Evolutionary conservation across 2,329 filamentous ascomycete genomes (phyloP), one percentile per base, ranked within the genome.

Genomic region (Elsinoe ampelina): DNA sequence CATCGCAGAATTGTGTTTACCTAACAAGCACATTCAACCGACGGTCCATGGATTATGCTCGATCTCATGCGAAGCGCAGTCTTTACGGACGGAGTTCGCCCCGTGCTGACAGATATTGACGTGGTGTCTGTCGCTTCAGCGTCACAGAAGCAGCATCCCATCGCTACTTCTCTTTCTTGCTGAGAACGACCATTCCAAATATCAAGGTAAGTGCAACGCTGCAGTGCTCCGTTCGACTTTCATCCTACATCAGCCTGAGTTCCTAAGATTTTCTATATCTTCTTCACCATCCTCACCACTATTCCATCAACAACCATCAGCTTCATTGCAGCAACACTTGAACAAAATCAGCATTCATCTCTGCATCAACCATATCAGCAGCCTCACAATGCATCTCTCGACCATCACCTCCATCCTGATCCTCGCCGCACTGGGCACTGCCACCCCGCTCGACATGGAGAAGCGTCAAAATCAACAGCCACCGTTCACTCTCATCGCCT

Each of bases 401-500:
- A 22, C 48, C 30, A 20, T 52, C 30, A 35, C 15, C 32, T 39
- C 34, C n/a, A 10, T 52, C 34, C 15, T 52, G 12, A 19, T 34
- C n/a, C 32, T 52, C 12, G n/a, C 35, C 32, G 11, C 35, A 13
- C 32, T 39, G 15, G 34, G 26, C 19, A 22, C 32, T 5, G 48
- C 48, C 12, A 34, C 19, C 26, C 48, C 48, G 13, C 35, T 43
- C 10, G 39, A 56, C 15, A 36, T 42, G 8, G 52, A 45, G 19
- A 56, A 48, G 54, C 54, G 54, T 36, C 52, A 55, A 11, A 19
- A 10, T n/a, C 38, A 19, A 2, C 39, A 54, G 32, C 54, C 52
- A 30, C 38, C 48, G 13, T 63, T 51, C 60, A 63, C 60, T 10
- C 58, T 61, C 7, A 52, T 52, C 15, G 61, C 61, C 51, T 52